Evolutionary conservation across 2,329 filamentous ascomycete species (phyloP).

Genomic region (Thyridium curvatum): DNA sequence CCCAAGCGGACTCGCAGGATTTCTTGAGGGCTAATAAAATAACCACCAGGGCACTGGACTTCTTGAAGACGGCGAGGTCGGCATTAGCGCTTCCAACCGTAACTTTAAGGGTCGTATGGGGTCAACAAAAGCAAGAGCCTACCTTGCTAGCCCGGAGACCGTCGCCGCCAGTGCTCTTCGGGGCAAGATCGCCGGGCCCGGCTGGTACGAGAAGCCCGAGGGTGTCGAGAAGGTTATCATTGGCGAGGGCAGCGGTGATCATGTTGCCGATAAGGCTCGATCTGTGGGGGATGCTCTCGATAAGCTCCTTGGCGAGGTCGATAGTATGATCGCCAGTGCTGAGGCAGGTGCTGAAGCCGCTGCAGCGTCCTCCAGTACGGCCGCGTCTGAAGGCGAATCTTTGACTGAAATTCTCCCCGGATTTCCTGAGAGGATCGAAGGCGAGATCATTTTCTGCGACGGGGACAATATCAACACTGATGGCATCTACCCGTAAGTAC

Average conservation of each 20-base stretch:
- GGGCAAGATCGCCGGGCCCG: slow-evolving; percentile 69
- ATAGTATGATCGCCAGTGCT: slow-evolving; percentile 50
- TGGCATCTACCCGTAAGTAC: slow-evolving; percentile 80
- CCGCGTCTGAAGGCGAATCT: slow-evolving; percentile 25
- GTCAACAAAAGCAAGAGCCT: slow-evolving; percentile 70
- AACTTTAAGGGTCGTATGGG: slow-evolving; percentile 95
- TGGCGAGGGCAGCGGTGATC: slow-evolving; percentile 14
- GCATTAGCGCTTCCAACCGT: slow-evolving; percentile 76
- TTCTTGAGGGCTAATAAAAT: neutral
- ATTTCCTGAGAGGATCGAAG: slow-evolving; percentile 75
- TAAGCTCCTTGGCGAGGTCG: slow-evolving; percentile 63
- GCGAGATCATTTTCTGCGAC: slow-evolving; percentile 86
- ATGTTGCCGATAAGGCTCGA: slow-evolving; percentile 2
- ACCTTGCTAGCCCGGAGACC: slow-evolving; percentile 83
- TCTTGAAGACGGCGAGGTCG: slow-evolving; percentile 73
- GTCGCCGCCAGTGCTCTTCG: slow-evolving; percentile 81
- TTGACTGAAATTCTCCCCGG: slow-evolving; percentile 72
- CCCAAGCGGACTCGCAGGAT: no score
- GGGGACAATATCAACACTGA: slow-evolving; percentile 83
- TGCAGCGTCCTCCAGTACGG: slow-evolving; percentile 9
- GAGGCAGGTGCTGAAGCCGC: slow-evolving; percentile 31
- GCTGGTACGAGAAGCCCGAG: slow-evolving; percentile 57
- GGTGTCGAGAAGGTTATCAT: slow-evolving; percentile 27
- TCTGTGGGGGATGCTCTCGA: slow-evolving; percentile 62
- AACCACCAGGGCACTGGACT: slow-evolving; percentile 49